A percentile compares a stretch with the other conserved stretches of the same genome.
Evolutionary conservation across 2,329 filamentous ascomycete genomes (phyloP).

Genomic region (Mycocentrospora acerina): DNA sequence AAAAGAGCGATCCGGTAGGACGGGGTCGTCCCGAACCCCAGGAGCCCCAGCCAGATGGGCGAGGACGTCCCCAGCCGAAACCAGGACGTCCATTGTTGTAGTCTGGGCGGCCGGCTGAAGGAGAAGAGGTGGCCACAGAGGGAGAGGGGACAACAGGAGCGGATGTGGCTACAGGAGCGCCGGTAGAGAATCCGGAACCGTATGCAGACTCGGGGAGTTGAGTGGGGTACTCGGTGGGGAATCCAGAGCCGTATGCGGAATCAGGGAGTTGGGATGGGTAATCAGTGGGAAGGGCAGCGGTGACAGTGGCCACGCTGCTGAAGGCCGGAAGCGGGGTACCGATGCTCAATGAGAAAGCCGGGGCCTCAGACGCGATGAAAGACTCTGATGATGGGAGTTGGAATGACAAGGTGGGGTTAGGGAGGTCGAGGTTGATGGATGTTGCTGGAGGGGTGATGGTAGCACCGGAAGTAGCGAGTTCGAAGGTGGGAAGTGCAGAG

Average conservation of each 20-base stretch:
- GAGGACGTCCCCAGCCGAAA: constrained; percentile 18
- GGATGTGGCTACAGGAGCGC: too few relatives aligned
- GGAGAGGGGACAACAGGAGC: too few relatives aligned
- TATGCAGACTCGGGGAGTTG: constrained; percentile 2
- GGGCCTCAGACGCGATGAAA: constrained; percentile 16
- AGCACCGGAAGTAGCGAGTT: constrained; percentile 18
- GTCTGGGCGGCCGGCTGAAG: constrained; percentile 7
- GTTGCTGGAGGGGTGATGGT: constrained; percentile 19
- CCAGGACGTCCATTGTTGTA: constrained; percentile 8
- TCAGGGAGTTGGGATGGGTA: constrained; percentile 1
- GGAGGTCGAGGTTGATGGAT: constrained; percentile 9
- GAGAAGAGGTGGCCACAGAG: too few relatives aligned
- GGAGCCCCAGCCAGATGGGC: constrained; percentile 14
- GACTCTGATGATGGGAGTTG: constrained; percentile 15
- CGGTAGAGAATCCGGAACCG: constrained; percentile 3
- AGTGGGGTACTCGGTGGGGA: constrained; percentile 1
- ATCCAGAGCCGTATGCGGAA: constrained; percentile 3
- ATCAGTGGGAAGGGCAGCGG: neutral
- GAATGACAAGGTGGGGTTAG: constrained; percentile 15
- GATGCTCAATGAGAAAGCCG: constrained; percentile 18
- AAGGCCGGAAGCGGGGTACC: constrained; percentile 12
- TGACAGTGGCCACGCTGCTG: constrained; percentile 11
- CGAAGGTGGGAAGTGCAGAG: constrained; percentile 17
- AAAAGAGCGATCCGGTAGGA: too few relatives aligned
- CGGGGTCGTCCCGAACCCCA: constrained; percentile 6